These are phyloP conservation scores for Metarhizium anisopliae DNA, from an alignment of 2,329 filamentous ascomycete species.

Conservation along the genomic window DNA sequence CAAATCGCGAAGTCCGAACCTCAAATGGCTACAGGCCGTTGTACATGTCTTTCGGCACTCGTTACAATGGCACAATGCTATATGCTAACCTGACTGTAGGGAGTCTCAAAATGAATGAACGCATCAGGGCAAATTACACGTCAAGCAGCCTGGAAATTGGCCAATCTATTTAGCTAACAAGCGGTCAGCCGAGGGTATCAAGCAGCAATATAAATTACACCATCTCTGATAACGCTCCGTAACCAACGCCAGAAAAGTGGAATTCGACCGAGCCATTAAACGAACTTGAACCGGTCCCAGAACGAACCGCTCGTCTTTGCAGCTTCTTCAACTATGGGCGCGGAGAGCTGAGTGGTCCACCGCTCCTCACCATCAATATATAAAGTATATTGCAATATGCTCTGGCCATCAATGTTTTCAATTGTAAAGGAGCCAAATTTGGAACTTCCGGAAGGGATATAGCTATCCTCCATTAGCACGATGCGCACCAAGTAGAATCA, in stretches of 20 bases:
- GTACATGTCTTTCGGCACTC: too few relatives aligned
- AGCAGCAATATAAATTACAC: background rate
- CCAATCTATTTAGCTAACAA: background rate
- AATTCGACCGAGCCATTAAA: background rate
- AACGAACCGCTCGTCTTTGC: conserved; percentile 28
- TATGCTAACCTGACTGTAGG: background rate
- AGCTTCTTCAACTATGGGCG: conserved; percentile 25
- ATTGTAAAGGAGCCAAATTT: conserved; percentile 76
- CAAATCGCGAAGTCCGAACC: background rate
- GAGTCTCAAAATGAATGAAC: background rate
- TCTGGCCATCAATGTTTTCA: conserved; percentile 54
- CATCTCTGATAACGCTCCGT: background rate
- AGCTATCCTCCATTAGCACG: conserved; percentile 33
- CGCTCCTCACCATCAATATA: conserved; percentile 73
- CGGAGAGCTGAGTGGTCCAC: conserved; percentile 58
- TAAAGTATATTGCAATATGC: conserved; percentile 68
- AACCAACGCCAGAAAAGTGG: background rate
- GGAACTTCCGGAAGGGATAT: conserved; percentile 74
- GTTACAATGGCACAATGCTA: background rate
- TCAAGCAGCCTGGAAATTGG: background rate
- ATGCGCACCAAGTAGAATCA: conserved; percentile 12
- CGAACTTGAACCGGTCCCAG: conserved; percentile 33
- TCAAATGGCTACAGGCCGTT: background rate
- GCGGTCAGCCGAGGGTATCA: conserved; percentile 3
- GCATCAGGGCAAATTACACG: background rate